Conservation (phyloP, 1,284 basidiomycete species). For the Ceratobasidium sp. region DNA sequence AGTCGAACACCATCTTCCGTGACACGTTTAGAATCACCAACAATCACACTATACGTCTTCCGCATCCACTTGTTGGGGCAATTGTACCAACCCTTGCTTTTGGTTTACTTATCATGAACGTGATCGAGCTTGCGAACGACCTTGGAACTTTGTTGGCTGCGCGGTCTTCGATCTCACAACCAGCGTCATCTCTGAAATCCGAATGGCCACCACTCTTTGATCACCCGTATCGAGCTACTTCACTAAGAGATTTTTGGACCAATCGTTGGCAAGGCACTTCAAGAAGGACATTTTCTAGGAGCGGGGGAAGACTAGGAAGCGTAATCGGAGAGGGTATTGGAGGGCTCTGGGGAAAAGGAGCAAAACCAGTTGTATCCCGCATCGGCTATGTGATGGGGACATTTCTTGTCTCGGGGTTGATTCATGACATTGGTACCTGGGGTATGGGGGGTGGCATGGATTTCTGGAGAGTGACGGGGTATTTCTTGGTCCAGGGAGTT, state of each 20-base stretch:
- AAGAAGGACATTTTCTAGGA: constrained; percentile 19
- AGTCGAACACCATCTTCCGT: constrained; percentile 20
- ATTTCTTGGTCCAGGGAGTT: constrained; percentile 64
- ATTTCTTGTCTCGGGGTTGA: constrained; percentile 62
- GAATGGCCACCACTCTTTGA: constrained; percentile 39
- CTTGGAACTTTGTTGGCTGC: constrained; percentile 1
- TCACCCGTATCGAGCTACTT: constrained; percentile 34
- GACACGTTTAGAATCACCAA: constrained; percentile 1
- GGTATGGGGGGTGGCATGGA: constrained; percentile 64
- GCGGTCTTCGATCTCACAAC: constrained; percentile 3
- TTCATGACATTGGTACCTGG: constrained; percentile 65
- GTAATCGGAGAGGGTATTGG: background rate
- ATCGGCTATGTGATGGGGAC: constrained; percentile 60
- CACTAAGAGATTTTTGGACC: constrained; percentile 43
- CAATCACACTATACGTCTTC: background rate
- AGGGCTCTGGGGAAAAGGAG: background rate
- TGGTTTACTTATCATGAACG: constrained; percentile 4
- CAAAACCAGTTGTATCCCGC: background rate
- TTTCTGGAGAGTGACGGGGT: constrained; percentile 56
- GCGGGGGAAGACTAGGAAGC: constrained; percentile 4
- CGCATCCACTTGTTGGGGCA: constrained; percentile 5
- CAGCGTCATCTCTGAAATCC: constrained; percentile 35
- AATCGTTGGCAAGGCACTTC: constrained; percentile 42
- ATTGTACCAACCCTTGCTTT: background rate
- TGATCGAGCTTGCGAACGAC: background rate